Evolutionary conservation across 1,139 yeast species (phyloP).

Genomic region (Geotrichum bryndzae): DNA sequence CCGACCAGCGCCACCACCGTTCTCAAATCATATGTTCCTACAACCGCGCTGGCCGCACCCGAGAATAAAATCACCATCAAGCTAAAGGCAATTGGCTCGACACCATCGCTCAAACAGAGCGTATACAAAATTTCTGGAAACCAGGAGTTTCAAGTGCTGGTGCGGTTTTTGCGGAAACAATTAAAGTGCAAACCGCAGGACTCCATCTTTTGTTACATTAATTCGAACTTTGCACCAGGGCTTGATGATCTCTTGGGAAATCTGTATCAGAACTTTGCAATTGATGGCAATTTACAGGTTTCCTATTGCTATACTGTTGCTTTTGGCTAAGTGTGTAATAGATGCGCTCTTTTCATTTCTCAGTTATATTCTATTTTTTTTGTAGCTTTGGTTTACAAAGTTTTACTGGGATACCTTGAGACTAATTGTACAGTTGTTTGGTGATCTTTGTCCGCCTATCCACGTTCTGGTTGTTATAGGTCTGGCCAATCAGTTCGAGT

Average conservation of each 20-base stretch:
- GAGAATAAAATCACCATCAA: slow-evolving; percentile 26
- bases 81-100: slow-evolving; percentile 39
- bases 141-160: slow-evolving; percentile 36
- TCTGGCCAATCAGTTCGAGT: background rate
- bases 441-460: background rate
- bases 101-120: slow-evolving; percentile 35
- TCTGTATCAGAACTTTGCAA: slow-evolving; percentile 21
- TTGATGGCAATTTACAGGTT: slow-evolving; percentile 13
- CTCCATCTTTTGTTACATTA: slow-evolving; percentile 37
- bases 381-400: background rate
- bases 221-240: slow-evolving; percentile 39
- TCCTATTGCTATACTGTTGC: slow-evolving; percentile 18
- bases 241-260: slow-evolving; percentile 35
- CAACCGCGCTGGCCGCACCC: background rate
- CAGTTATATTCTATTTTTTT: background rate
- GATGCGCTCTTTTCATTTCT: background rate
- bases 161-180: slow-evolving; percentile 35
- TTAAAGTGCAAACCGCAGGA: slow-evolving; percentile 29
- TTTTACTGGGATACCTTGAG: background rate
- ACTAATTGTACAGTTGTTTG: background rate
- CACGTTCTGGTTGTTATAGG: background rate
- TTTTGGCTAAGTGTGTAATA: slow-evolving; percentile 9
- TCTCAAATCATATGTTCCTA: slow-evolving; percentile 23
- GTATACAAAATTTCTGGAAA: slow-evolving; percentile 34
- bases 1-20: slow-evolving; percentile 31